Base-by-base conservation (phyloP, 768 basidiomycete genomes). In the Guyanaporus albipodus region DNA sequence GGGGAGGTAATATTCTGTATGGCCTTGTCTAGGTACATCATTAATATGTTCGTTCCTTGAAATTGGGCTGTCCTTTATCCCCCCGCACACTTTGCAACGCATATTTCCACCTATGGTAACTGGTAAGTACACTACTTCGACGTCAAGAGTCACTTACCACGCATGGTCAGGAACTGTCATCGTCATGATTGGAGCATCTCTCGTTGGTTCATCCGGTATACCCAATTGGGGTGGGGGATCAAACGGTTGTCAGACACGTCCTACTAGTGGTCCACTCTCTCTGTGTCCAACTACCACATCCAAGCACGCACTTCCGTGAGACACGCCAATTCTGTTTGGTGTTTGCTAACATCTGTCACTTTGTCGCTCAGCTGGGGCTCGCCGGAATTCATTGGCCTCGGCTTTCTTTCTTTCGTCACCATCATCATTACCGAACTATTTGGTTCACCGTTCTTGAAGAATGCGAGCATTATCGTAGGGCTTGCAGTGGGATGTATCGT, bases 141-240 rank as follows among this genome's bases (percentile, higher is more conserved):
- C 6, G 17, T 0, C 9, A 11, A 14, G 8, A n/a, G 5, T 22
- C 10, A 18, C 10, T 37, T 14, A 26, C 32, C 27, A 11, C 22
- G 38, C 11, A 19, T 19, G 28, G 38, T 1, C 48, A 81, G 87
- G 89, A 38, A 83, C 82, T 2, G 87, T 91, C 42, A 80, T 91
- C 52, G 68, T 92, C 21, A 70, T 90, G 73, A 90, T 91, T 47
- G 88, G 90, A 3, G 81, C 83, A 0, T 83, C 83, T 0, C 76
- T 92, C 27, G 75, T 92, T 41, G 88, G 87, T 32, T 67, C 72
- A 1, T 86, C 83, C 7, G 89, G 89, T 4, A 78, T 85, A 35
- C 75, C 76, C 9, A 82, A 90, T 64, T 93, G 90, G 90, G 90
- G 83, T 34, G 89, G 89, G 26, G 89, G 90, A 14, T 82, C 84